Conservation (phyloP, 805 yeast species). For the Saturnispora gosingensis region DNA sequence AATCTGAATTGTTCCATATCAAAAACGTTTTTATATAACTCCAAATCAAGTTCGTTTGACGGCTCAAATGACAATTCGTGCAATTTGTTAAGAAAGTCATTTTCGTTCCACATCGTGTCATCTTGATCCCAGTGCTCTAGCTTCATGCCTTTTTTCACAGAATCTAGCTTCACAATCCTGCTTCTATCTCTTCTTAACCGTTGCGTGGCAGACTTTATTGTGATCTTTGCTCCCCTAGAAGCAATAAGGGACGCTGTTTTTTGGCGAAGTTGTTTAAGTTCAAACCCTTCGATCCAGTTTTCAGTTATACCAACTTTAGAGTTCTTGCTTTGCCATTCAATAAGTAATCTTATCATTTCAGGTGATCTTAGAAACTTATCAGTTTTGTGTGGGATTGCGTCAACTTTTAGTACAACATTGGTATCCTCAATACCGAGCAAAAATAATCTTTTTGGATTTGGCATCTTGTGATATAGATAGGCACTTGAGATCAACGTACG, state of each 20-base stretch:
- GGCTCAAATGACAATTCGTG: not conserved
- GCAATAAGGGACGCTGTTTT: conserved; percentile 4
- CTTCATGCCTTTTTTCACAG: conserved; percentile 3
- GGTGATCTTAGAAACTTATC: conserved; percentile 11
- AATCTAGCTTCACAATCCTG: conserved; percentile 1
- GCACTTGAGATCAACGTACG: conserved; percentile 28
- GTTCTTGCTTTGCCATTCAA: conserved; percentile 13
- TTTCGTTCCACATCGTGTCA: conserved; percentile 13
- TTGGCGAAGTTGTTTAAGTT: conserved; percentile 8
- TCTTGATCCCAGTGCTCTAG: conserved; percentile 7
- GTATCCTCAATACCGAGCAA: conserved; percentile 12
- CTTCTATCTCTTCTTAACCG: conserved; percentile 3
- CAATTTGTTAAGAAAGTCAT: conserved; percentile 5
- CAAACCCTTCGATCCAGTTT: conserved; percentile 17
- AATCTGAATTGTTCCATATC: conserved; percentile 9
- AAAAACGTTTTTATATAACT: conserved; percentile 6
- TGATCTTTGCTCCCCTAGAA: conserved; percentile 7
- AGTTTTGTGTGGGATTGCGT: conserved; percentile 9
- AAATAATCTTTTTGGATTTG: conserved; percentile 25
- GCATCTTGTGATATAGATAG: conserved; percentile 25
- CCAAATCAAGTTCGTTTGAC: conserved; percentile 8
- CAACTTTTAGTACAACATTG: conserved; percentile 20
- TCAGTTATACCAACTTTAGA: conserved; percentile 7
- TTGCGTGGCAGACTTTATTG: not conserved
- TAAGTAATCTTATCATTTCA: conserved; percentile 13